Conservation (phyloP, 805 yeast genomes). For the Candida easanensis region DNA sequence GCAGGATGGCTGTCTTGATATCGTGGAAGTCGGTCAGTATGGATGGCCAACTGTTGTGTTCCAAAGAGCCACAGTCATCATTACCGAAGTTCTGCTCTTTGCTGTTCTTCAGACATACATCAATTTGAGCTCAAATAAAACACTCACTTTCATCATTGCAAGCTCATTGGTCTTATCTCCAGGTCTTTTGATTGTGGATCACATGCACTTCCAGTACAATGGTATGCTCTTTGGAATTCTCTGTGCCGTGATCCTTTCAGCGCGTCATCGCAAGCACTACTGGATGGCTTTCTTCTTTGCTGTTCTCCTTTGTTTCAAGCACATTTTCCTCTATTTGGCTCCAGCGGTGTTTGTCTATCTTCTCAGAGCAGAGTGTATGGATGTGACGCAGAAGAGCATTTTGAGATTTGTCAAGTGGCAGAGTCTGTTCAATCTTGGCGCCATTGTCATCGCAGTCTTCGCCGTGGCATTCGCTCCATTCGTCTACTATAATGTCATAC, state of each 20-base stretch:
- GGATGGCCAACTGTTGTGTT: slow-evolving; percentile 78
- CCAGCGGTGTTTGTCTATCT: slow-evolving; percentile 88
- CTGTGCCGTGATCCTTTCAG: slow-evolving; percentile 69
- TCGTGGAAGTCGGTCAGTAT: slow-evolving; percentile 62
- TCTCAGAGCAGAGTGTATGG: slow-evolving; percentile 66
- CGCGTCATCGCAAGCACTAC: slow-evolving; percentile 54
- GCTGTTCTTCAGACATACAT: slow-evolving; percentile 70
- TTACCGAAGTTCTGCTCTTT: slow-evolving; percentile 71
- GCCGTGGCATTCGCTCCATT: slow-evolving; percentile 78
- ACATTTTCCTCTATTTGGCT: slow-evolving; percentile 87
- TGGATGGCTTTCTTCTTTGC: slow-evolving; percentile 70
- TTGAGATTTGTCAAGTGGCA: slow-evolving; percentile 47
- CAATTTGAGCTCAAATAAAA: slow-evolving; percentile 40
- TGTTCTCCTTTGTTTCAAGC: slow-evolving; percentile 84
- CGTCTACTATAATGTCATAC: slow-evolving; percentile 50
- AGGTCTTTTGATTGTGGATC: slow-evolving; percentile 86
- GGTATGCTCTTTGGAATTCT: slow-evolving; percentile 89
- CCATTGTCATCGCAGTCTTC: slow-evolving; percentile 60
- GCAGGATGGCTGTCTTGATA: slow-evolving; percentile 74
- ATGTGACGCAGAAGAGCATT: slow-evolving; percentile 32
- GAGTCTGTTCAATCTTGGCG: slow-evolving; percentile 59
- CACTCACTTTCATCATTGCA: slow-evolving; percentile 66
- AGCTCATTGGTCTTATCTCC: slow-evolving; percentile 85
- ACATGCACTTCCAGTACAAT: slow-evolving; percentile 95
- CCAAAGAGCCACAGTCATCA: slow-evolving; percentile 78